Base-by-base conservation (phyloP, 495 filamentous ascomycete genomes). In the Tuber indicum region DNA sequence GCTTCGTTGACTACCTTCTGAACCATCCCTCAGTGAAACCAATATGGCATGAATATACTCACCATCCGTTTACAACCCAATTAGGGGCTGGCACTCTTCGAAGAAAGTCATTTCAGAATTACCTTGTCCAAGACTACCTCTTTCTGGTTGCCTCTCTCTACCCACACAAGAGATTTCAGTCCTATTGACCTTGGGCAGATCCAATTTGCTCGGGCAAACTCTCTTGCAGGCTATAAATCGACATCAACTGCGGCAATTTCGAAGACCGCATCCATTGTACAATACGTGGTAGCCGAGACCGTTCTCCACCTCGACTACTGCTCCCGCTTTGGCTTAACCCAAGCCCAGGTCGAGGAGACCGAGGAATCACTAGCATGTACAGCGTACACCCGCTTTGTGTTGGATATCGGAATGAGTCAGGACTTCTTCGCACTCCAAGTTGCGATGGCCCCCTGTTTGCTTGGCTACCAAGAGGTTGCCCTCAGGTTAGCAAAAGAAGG, bases 61-160 rank as follows among this genome's bases (percentile, higher is more conserved):
- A 93, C 75, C 94, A 98, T 81, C 88, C 89, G 1, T 98, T 98
- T 84, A 92, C 96, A 19, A 80, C 88, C 71, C 87, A 88, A n/a
- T 84, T 98, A 82, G 94, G 91, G 0, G 86, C 90, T 78, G 93
- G 92, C 3, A 91, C 88, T 14, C 86, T 98, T 58, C 90, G 91
- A 2, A 74, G 90, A 2, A 89, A 92, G 70, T 88, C 87, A 7
- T 97, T 97, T 86, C 94, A 94, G 84, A 87, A 91, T 71, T 97
- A 97, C 81, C 86, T 97, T 66, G 87, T 94, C 39, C 94, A 97
- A 81, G 94, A 97, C 83, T 97, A 97, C 84, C 85, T 97, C 45
- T 97, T 93, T 80, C 86, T 97, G 36, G 92, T 96, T 75, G 79
- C 86, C 82, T 5, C n/a, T 5, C n/a, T 73, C 39, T n/a, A 42